Base-by-base conservation (phyloP, 495 filamentous ascomycete species). In the Tuber aestivum region DNA sequence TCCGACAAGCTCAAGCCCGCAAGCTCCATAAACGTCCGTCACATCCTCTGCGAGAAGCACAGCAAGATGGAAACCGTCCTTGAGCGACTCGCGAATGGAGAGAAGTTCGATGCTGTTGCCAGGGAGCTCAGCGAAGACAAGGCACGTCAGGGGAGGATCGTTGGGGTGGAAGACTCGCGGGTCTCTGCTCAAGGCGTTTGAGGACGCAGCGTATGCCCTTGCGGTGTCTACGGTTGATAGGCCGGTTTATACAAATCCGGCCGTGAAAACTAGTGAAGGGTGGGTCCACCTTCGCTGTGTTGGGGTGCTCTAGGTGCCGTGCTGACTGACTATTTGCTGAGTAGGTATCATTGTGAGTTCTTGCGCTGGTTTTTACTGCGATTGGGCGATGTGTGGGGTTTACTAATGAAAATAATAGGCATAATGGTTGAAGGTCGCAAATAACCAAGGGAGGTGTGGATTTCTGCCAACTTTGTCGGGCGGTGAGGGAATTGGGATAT, bases 341-440 rank as follows among this genome's bases (percentile, higher is more conserved):
- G 38, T 45, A 44, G 44, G 40, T 82, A 82, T 74, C 80, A 82
- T 71, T 79, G 80, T 77, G 74, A 73, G 80, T 82, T 45, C 56
- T 37, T 2, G 8, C 21, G 18, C 1, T 27, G 56, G 27, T 35
- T 10, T 37, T 16, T 6, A 14, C 40, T 20, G 23, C 14, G 23
- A 5, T 38, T 37, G 18, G n/a, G 50, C 0, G 14, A 12, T 41
- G 9, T 23, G 4, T 56, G 18, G 23, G 20, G 40, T 68, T 32
- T 18, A 32, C 27, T 65, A 35, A 71, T 74, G 45, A 61, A 27
- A 72, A 70, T 9, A 27, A 37, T 74, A 76, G 79, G 79, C 65
- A 81, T 82, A 65, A 83, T 83, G 81, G 81, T 83, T 18, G 81
- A 83, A 61, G 81, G 81, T 2, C 72, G 81, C 65, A 83, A 83